phyloP scores from a whole-genome alignment of 2,329 filamentous ascomycete species.

The Celoporthe dispersa region DNA sequence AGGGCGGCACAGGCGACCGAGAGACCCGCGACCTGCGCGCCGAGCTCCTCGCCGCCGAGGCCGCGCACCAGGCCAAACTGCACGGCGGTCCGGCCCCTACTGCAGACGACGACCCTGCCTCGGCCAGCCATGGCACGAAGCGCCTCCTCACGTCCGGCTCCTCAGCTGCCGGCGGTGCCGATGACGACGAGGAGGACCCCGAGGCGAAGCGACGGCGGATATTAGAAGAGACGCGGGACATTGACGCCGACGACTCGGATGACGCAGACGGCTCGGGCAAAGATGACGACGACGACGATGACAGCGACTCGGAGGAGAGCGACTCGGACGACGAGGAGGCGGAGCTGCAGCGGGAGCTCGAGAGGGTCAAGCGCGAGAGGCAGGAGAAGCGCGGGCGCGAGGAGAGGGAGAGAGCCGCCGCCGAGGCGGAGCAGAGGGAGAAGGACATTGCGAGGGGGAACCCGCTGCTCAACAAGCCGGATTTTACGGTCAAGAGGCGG shows the following conservation, averaged over 20 bases:
- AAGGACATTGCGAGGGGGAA: conserved; percentile 91
- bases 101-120: conserved; percentile 33
- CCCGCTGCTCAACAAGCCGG: conserved; percentile 83
- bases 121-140: conserved; percentile 56
- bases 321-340: conserved; percentile 83
- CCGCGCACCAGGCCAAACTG: conserved; percentile 84
- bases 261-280: conserved; percentile 17
- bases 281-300: conserved; percentile 56
- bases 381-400: conserved; percentile 80
- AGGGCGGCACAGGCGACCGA: conserved; percentile 79
- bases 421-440: conserved; percentile 83
- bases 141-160: conserved; percentile 61
- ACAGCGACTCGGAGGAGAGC: conserved; percentile 59
- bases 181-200: conserved; percentile 64
- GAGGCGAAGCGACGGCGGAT: conserved; percentile 86
- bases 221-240: conserved; percentile 83
- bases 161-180: conserved; percentile 40
- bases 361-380: conserved; percentile 88
- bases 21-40: conserved; percentile 78
- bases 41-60: conserved; percentile 87
- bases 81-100: conserved; percentile 60
- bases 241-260: conserved; percentile 80
- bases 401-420: conserved; percentile 78
- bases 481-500: conserved; percentile 85
- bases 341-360: conserved; percentile 87